Evolutionary conservation across 2,329 filamentous ascomycete genomes (phyloP), one percentile per base, ranked within the genome.

Genomic region (Fusarium pseudocircinatum): DNA sequence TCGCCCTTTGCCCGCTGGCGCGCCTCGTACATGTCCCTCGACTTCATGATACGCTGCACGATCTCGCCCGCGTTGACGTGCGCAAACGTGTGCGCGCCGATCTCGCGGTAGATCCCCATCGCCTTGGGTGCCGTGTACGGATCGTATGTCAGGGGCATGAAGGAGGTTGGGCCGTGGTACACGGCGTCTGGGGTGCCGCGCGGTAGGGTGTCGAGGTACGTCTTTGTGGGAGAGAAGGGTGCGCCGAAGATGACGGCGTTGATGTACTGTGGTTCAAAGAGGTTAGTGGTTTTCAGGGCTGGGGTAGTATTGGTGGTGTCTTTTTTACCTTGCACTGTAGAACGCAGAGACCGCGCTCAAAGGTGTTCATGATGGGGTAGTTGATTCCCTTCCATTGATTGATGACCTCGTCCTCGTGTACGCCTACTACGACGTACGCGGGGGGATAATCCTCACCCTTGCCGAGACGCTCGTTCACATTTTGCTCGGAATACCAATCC

Each of bases 281-380:
- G 12, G 68, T 78, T 62, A 74, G 70, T 46, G 50, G 47, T 26
- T 26, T 28, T 11, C n/a, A 54, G 42, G 20, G 24, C 30, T 30
- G 24, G 28, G 58, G 62, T 64, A 11, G 26, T 14, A 36, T 24
- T 6, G 16, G 36, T 20, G 34, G 18, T 7, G 13, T 28, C 78
- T 13, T 28, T 78, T 86, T 78, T 86, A 96, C 94, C 82, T 93
- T 93, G 86, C 96, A 99, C 80, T 99, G 96, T 71, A 98, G 85
- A 36, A 98, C 96, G 81, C 96, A 99, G 28, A 99, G 90, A 4
- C 95, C 95, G 46, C 96, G 92, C 86, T 99, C 96, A 78, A 96
- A 97, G 64, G 97, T 95, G 85, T 98, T 99, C 96, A 99, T 99
- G 84, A 99, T 98, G 32, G 96, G 96, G 81, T 98, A 99, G 84